Conservation (phyloP, 2,329 filamentous ascomycete genomes). For the Trichoderma hamatum region DNA sequence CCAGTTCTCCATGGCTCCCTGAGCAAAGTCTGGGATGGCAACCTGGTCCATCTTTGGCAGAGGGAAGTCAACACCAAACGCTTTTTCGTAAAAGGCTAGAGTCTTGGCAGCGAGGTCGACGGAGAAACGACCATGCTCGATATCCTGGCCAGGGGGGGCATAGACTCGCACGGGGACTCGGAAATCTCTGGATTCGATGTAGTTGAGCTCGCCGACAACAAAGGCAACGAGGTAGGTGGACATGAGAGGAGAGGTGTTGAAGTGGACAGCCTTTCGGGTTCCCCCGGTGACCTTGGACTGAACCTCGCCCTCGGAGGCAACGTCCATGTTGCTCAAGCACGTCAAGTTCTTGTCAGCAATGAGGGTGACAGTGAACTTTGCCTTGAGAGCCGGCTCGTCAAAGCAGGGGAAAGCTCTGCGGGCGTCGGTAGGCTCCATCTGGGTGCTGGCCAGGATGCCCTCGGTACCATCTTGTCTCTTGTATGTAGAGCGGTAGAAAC, state of each 20-base stretch:
- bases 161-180: slow-evolving; percentile 93
- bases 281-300: slow-evolving; percentile 39
- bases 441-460: slow-evolving; percentile 83
- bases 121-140: slow-evolving; percentile 89
- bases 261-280: slow-evolving; percentile 78
- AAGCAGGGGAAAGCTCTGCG: slow-evolving; percentile 94
- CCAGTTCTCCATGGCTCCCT: slow-evolving; percentile 99
- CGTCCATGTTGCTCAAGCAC: slow-evolving; percentile 96
- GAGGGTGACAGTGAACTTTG: slow-evolving; percentile 87
- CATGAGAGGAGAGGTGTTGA: slow-evolving; percentile 92
- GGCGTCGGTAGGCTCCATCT: slow-evolving; percentile 97
- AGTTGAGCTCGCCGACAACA: slow-evolving; percentile 90
- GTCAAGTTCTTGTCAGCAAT: slow-evolving; percentile 89
- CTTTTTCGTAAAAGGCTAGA: slow-evolving; percentile 92
- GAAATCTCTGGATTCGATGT: slow-evolving; percentile 90
- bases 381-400: slow-evolving; percentile 92
- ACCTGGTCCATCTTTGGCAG: slow-evolving; percentile 50
- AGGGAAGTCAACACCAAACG: slow-evolving; percentile 79
- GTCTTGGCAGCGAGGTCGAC: slow-evolving; percentile 87
- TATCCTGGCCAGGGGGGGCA: slow-evolving; percentile 84
- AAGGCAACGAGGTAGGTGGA: slow-evolving; percentile 95
- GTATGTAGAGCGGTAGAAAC: slow-evolving; percentile 95
- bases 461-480: slow-evolving; percentile 78
- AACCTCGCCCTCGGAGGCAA: slow-evolving; percentile 75
- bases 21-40: slow-evolving; percentile 86